These are phyloP conservation scores for Populus nigra DNA, from an alignment of 345 rosid species.

Conservation along the genomic window DNA sequence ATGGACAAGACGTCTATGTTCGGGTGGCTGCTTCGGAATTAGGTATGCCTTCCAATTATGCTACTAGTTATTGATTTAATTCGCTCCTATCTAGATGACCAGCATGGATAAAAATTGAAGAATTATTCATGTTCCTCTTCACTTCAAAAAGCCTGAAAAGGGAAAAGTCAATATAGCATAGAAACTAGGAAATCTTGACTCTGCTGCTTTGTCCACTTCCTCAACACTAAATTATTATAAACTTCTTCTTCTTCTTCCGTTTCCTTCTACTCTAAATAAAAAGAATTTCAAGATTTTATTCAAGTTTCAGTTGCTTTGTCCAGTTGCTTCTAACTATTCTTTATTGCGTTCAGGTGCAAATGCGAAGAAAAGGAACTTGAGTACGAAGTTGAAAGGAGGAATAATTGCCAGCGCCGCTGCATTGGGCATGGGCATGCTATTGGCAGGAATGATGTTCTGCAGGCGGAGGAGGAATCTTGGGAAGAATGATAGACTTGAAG, in stretches of 20 bases:
- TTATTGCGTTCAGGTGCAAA: neutral
- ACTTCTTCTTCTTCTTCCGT: neutral
- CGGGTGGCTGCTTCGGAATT: neutral
- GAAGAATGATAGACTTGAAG: neutral
- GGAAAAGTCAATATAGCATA: too few relatives aligned
- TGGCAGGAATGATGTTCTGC: neutral
- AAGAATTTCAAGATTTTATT: neutral
- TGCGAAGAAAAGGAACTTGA: neutral
- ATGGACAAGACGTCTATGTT: conserved; percentile 1
- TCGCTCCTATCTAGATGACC: neutral
- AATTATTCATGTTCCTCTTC: too few relatives aligned
- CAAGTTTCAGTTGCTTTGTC: neutral
- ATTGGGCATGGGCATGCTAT: neutral
- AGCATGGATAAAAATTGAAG: too few relatives aligned
- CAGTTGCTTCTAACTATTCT: neutral
- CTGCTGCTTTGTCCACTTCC: neutral
- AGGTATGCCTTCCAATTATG: neutral
- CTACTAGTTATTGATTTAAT: neutral
- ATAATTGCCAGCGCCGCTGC: neutral
- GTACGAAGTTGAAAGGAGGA: neutral
- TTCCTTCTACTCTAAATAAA: neutral
- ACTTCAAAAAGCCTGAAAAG: too few relatives aligned
- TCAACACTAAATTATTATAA: too few relatives aligned
- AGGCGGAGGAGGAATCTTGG: neutral
- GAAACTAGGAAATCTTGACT: neutral